Evolutionary conservation across 805 yeast genomes (phyloP), one percentile per base, ranked within the genome.

Genomic region (Spencermartinsiella europaea): DNA sequence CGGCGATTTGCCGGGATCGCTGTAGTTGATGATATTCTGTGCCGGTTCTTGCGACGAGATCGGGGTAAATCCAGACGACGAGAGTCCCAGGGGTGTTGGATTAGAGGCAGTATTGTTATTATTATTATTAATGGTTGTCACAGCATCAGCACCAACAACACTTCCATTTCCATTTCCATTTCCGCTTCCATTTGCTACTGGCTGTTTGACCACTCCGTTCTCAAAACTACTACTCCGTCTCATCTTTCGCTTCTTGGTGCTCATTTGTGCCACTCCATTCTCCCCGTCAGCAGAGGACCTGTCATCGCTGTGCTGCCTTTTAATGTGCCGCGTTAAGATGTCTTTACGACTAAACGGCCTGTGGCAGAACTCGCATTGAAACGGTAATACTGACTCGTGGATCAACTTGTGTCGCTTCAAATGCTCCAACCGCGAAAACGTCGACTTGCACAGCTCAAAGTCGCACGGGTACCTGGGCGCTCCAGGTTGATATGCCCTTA

Each of bases 341-440:
- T 54, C 58, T 36, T 50, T 50, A 10, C 58, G 38, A 2, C 55
- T 31, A 37, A 54, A 53, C 15, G 42, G 3, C n/a, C 52, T 28
- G 17, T 33, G 12, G 45, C 58, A 54, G 33, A 14, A 34, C 3
- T 42, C 49, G 45, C 58, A 54, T 3, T 16, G 17, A 22, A 46
- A 49, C 10, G 45, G 40, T 7, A 38, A 20, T 7, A 45, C 40
- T 22, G 31, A 7, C 54, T 42, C 45, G 50, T 53, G 57, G 25
- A 44, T 47, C 12, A 35, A 19, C 22, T 50, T 44, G 40, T 54
- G 58, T 19, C 58, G 21, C 41, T 43, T 44, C 17, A 54, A 40
- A 41, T 54, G 58, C 47, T 54, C 58, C 39, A 46, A 22, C n/a
- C 58, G 40, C 1, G 58, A 49, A 46, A 53, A 54, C 22, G 54